phyloP scores from a whole-genome alignment of 495 filamentous ascomycete genomes.

The Lasiosphaeris hirsuta region DNA sequence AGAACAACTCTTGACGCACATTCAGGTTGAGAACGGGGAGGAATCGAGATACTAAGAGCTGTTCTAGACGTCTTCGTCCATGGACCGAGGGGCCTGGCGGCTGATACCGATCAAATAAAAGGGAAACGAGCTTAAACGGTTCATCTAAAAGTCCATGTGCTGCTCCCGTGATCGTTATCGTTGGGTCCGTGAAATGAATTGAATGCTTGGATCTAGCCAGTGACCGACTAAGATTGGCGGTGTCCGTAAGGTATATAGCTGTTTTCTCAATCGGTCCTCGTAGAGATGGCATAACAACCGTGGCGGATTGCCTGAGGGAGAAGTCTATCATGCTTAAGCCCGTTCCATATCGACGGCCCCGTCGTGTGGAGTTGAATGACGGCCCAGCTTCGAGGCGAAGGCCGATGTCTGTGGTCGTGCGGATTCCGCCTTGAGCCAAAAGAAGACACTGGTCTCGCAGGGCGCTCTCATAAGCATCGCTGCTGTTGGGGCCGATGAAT shows the following conservation, averaged over 20 bases:
- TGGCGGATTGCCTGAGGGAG: constrained; percentile 37
- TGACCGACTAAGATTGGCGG: neutral
- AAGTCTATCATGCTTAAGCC: constrained; percentile 20
- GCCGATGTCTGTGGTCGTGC: constrained; percentile 21
- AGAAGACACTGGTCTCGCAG: constrained; percentile 23
- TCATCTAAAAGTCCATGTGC: constrained; percentile 26
- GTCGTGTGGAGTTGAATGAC: neutral
- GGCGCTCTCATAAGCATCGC: constrained; percentile 5
- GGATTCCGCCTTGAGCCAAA: constrained; percentile 14
- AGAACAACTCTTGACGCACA: constrained; percentile 24
- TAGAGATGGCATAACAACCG: constrained; percentile 35
- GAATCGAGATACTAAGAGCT: constrained; percentile 21
- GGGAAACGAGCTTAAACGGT: constrained; percentile 17
- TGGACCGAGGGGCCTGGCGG: constrained; percentile 25
- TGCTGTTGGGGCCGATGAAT: neutral
- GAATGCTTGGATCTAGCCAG: neutral
- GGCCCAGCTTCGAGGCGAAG: constrained; percentile 17
- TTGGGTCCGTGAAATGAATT: constrained; percentile 19
- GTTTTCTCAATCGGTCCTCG: constrained; percentile 13
- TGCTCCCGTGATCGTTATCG: constrained; percentile 21
- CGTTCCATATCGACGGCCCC: neutral
- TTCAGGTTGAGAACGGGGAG: constrained; percentile 18
- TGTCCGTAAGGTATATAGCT: neutral
- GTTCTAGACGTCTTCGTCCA: constrained; percentile 17
- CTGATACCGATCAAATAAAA: constrained; percentile 23